These are phyloP conservation scores for Caryopteris hybrid DNA, from an alignment of 305 asterid genomes.

Conservation along the genomic window DNA sequence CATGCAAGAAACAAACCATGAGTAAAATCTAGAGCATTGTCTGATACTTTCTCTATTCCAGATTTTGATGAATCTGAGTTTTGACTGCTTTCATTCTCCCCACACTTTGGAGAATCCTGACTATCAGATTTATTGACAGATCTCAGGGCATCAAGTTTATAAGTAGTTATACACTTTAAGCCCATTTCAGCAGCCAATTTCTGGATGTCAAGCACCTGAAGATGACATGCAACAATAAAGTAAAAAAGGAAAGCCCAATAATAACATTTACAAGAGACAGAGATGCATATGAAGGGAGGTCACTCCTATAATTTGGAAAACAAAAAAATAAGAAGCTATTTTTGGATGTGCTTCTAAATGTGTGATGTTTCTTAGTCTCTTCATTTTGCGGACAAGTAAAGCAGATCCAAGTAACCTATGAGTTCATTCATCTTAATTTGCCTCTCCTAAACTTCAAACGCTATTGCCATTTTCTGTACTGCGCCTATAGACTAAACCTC, in stretches of 20 bases:
- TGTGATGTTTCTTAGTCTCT: neutral
- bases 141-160: slow-evolving; percentile 83
- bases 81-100: slow-evolving; percentile 27
- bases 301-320: neutral
- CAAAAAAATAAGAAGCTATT: neutral
- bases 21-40: slow-evolving; percentile 24
- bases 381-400: neutral
- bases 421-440: too few relatives aligned
- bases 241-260: neutral
- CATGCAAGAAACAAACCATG: slow-evolving; percentile 27
- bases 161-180: slow-evolving; percentile 69
- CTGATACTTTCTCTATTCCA: slow-evolving; percentile 19
- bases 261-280: neutral
- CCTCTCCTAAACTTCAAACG: neutral
- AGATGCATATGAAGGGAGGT: neutral
- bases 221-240: slow-evolving; percentile 3
- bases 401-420: neutral
- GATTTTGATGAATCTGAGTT: slow-evolving; percentile 19
- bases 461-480: neutral
- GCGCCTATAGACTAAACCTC: neutral
- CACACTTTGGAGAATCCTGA: slow-evolving; percentile 28
- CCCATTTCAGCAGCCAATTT: slow-evolving; percentile 85
- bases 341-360: neutral
- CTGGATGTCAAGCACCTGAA: slow-evolving; percentile 82
- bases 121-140: slow-evolving; percentile 50